Evolutionary conservation across 169 alveolate species (phyloP).

Genomic region (Plasmodium yoelii): DNA sequence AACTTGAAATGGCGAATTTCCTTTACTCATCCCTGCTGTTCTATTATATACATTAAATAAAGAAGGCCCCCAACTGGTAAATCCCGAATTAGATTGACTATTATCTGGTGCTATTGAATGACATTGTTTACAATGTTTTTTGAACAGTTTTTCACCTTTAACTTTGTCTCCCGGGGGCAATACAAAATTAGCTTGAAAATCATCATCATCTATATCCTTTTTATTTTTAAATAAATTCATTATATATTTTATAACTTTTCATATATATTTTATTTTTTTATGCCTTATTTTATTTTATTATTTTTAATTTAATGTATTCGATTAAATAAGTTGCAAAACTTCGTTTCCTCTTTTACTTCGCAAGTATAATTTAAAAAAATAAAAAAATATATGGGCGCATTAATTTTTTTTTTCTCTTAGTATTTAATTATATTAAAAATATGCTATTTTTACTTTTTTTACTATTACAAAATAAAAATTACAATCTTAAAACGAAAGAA

Average conservation of each 20-base stretch:
- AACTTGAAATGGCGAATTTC: constrained; percentile 80
- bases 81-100: constrained; percentile 84
- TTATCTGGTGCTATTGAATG: constrained; percentile 89
- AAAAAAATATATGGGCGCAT: too few relatives aligned
- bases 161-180: constrained; percentile 85
- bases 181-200: constrained; percentile 78
- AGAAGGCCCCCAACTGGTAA: constrained; percentile 87
- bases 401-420: too few relatives aligned
- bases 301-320: not conserved
- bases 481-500: too few relatives aligned
- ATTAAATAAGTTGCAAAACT: too few relatives aligned
- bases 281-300: not conserved
- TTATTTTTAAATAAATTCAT: constrained; percentile 28
- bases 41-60: constrained; percentile 87
- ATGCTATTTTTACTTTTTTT: too few relatives aligned
- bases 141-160: constrained; percentile 87
- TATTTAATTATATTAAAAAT: too few relatives aligned
- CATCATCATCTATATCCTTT: constrained; percentile 80
- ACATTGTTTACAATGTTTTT: constrained; percentile 90
- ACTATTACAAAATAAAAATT: too few relatives aligned
- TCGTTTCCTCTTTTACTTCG: too few relatives aligned
- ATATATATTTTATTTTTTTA: not conserved
- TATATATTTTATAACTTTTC: not conserved
- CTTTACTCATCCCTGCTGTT: constrained; percentile 85
- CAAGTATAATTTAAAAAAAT: too few relatives aligned